phyloP scores from a whole-genome alignment of 2,329 filamentous ascomycete species.

The Penicillium sp. region DNA sequence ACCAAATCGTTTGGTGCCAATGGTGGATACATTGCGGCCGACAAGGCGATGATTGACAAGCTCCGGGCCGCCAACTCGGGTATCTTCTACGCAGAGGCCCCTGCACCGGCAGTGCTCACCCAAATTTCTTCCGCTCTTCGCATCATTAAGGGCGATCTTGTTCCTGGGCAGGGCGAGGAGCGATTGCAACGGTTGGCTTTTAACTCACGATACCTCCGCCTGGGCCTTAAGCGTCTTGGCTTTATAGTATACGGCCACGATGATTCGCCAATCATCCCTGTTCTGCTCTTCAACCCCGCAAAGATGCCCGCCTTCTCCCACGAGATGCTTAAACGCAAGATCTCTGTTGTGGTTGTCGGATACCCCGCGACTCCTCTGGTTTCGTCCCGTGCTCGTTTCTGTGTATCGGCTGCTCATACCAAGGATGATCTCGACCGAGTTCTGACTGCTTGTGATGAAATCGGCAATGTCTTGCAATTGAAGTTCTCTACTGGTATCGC shows the following conservation, averaged over 20 bases:
- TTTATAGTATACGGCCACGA: constrained; percentile 97
- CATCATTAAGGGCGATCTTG: constrained; percentile 84
- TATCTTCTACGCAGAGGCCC: constrained; percentile 82
- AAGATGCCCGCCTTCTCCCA: constrained; percentile 99
- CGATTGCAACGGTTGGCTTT: constrained; percentile 93
- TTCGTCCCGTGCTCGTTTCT: constrained; percentile 92
- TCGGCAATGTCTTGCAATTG: constrained; percentile 86
- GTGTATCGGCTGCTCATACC: constrained; percentile 91
- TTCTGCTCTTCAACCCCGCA: constrained; percentile 95
- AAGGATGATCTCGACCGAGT: constrained; percentile 96
- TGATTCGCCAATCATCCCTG: constrained; percentile 92
- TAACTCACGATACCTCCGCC: constrained; percentile 96
- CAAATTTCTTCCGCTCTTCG: constrained; percentile 86
- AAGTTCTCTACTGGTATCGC: constrained; percentile 97
- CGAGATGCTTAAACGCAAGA: constrained; percentile 97
- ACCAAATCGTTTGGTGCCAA: constrained; percentile 99
- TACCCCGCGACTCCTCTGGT: constrained; percentile 96
- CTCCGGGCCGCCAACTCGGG: constrained; percentile 82
- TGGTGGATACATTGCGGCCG: constrained; percentile 88
- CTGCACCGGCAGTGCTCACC: constrained; percentile 80
- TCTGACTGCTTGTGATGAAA: constrained; percentile 84
- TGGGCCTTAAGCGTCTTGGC: constrained; percentile 93
- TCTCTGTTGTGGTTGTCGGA: constrained; percentile 93
- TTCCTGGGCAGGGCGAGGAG: constrained; percentile 90
- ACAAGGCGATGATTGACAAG: constrained; percentile 90